A percentile compares a stretch with the other conserved stretches of the same genome.
Evolutionary conservation across 768 basidiomycete genomes (phyloP).

Genomic region (Amanita muscaria): DNA sequence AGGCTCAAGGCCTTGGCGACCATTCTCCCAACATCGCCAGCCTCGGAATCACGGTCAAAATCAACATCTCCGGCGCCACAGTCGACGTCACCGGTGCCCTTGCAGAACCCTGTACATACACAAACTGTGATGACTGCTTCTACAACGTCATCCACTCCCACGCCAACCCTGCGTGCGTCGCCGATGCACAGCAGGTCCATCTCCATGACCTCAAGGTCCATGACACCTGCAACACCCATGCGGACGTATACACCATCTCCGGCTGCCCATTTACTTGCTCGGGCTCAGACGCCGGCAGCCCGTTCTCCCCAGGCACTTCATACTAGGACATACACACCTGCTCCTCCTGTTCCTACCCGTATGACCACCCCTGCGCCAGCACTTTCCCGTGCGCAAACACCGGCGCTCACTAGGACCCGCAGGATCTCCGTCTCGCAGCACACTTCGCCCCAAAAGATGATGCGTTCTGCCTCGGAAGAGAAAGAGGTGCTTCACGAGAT

Average conservation of each 20-base stretch:
- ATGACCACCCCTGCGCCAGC: conserved; percentile 18
- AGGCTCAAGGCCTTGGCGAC: conserved; percentile 42
- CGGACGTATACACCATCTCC: conserved; percentile 32
- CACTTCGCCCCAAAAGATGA: conserved; percentile 49
- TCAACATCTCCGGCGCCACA: conserved; percentile 29
- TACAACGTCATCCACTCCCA: conserved; percentile 26
- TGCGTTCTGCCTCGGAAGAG: conserved; percentile 57
- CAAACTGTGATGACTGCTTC: conserved; percentile 19
- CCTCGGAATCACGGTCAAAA: conserved; percentile 25
- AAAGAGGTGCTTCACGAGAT: conserved; percentile 49
- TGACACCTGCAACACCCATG: conserved; percentile 28
- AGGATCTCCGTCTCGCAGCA: conserved; percentile 30
- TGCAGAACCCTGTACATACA: conserved; percentile 16
- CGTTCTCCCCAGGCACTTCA: conserved; percentile 17
- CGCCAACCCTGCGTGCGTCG: conserved; percentile 43
- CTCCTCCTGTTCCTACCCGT: conserved; percentile 21
- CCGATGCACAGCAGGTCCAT: conserved; percentile 49
- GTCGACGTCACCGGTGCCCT: conserved; percentile 26
- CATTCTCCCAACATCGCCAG: conserved; percentile 28
- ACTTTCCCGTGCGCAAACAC: conserved; percentile 20
- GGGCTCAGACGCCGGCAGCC: conserved; percentile 23
- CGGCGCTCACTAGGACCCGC: conserved; percentile 34
- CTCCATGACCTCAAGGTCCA: conserved; percentile 44
- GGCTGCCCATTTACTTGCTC: conserved; percentile 14
- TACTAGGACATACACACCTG: conserved; percentile 23